Percentiles rank a stretch among this genome's conserved stretches.
Conservation (phyloP, 164 flowering plant species). For the Tetracentron sinense region DNA sequence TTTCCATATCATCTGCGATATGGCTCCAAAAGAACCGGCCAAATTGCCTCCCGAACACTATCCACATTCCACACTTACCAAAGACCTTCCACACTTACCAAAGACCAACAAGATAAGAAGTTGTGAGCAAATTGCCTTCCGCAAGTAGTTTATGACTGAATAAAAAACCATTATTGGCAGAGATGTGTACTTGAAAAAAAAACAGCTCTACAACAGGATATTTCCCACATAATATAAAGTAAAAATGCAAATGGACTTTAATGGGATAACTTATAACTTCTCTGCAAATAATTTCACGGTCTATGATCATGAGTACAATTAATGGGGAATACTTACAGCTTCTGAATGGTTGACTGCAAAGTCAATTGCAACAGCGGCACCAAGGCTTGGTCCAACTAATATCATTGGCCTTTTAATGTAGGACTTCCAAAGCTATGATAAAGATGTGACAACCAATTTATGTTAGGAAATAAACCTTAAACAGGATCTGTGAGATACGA, state of each 20-base stretch:
- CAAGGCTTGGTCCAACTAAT: slow-evolving; percentile 96
- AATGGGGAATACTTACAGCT: slow-evolving; percentile 53
- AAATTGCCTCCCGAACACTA: no score
- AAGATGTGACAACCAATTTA: not conserved
- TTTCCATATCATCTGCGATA: no score
- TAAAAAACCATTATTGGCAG: not conserved
- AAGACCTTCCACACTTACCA: no score
- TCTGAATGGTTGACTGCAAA: slow-evolving; percentile 73
- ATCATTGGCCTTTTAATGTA: slow-evolving; percentile 75
- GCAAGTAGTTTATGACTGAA: not conserved
- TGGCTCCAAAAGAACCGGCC: no score
- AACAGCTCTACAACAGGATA: not conserved
- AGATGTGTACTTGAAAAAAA: not conserved
- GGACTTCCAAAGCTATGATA: slow-evolving; percentile 72
- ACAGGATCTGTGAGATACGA: no score
- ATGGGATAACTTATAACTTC: not conserved
- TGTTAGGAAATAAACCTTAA: no score
- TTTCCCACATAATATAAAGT: not conserved
- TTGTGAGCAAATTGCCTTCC: no score
- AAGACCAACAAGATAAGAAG: no score
- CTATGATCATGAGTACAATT: slow-evolving; percentile 2
- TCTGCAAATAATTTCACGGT: not conserved
- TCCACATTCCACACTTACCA: no score
- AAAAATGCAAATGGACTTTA: not conserved
- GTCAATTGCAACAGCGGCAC: slow-evolving; percentile 95